Evolutionary conservation across 2,329 filamentous ascomycete genomes (phyloP).

Genomic region (Berkeleyomyces rouxiae): DNA sequence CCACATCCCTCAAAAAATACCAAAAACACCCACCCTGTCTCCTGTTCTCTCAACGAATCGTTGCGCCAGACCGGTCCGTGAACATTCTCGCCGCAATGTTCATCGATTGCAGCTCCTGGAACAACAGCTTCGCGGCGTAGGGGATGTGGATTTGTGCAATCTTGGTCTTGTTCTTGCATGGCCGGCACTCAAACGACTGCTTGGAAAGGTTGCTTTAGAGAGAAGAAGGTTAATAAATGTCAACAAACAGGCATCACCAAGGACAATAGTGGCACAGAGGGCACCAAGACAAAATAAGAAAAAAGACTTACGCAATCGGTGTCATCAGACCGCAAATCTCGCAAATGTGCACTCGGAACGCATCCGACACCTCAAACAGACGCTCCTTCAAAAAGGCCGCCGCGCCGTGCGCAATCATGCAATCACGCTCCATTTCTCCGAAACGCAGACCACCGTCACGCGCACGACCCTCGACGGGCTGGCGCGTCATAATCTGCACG

Average conservation of each 20-base stretch:
- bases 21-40: conserved; percentile 15
- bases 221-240: conserved; percentile 18
- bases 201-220: conserved; percentile 67
- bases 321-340: conserved; percentile 99
- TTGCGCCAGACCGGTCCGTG: conserved; percentile 64
- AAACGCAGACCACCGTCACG: conserved; percentile 95
- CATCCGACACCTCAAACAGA: conserved; percentile 92
- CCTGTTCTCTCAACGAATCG: conserved; percentile 36
- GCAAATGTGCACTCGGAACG: conserved; percentile 94
- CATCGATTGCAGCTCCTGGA: conserved; percentile 96
- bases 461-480: conserved; percentile 95
- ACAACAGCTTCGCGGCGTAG: conserved; percentile 92
- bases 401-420: conserved; percentile 99
- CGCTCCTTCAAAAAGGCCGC: conserved; percentile 95
- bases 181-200: conserved; percentile 88
- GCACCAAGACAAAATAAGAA: neutral
- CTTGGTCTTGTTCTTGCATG: conserved; percentile 98
- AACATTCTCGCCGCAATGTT: conserved; percentile 98
- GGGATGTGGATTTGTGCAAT: conserved; percentile 97
- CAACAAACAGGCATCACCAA: conserved; percentile 4
- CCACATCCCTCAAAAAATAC: neutral
- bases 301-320: conserved; percentile 73
- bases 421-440: conserved; percentile 99
- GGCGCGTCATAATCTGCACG: conserved; percentile 89
- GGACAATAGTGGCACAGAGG: neutral